A percentile compares a stretch with the other conserved stretches of the same genome.
phyloP scores from a whole-genome alignment of 441 rosid species.

The Flueggea neowawraea region DNA sequence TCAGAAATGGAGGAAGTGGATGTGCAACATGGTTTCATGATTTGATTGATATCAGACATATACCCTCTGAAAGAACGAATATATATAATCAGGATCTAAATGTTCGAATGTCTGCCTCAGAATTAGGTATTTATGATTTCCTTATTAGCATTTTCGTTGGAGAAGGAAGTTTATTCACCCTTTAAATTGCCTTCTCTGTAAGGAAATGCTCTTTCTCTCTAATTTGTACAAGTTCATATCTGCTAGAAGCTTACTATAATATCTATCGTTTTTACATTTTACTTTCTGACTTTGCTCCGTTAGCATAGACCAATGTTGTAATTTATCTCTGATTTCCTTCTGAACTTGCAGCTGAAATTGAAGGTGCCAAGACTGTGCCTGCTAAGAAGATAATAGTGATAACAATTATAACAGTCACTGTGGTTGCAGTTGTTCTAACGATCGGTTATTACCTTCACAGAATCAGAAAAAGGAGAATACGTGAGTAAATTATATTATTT shows the following conservation, averaged over 20 bases:
- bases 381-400: slow-evolving; percentile 1
- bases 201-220: no score
- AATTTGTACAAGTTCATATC: no score
- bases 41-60: slow-evolving; percentile 31
- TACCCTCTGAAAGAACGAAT: slow-evolving; percentile 18
- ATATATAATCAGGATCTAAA: slow-evolving; percentile 17
- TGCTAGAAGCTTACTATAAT: no score
- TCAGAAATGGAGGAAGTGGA: slow-evolving; percentile 23
- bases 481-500: slow-evolving; percentile 11
- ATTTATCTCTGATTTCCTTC: no score
- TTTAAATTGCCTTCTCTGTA: no score
- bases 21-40: slow-evolving; percentile 38
- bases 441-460: neutral
- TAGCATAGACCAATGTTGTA: neutral
- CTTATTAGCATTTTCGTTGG: no score
- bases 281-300: neutral
- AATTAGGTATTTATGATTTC: slow-evolving; percentile 9
- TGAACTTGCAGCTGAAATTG: neutral
- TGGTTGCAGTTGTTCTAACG: neutral
- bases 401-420: neutral
- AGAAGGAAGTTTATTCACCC: no score
- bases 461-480: slow-evolving; percentile 3
- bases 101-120: slow-evolving; percentile 1
- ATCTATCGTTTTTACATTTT: no score
- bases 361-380: neutral